Percentiles rank a stretch among this genome's conserved stretches.
These are phyloP conservation scores for Neodidymelliopsis sp. DNA, from an alignment of 2,329 filamentous ascomycete genomes.

Conservation along the genomic window DNA sequence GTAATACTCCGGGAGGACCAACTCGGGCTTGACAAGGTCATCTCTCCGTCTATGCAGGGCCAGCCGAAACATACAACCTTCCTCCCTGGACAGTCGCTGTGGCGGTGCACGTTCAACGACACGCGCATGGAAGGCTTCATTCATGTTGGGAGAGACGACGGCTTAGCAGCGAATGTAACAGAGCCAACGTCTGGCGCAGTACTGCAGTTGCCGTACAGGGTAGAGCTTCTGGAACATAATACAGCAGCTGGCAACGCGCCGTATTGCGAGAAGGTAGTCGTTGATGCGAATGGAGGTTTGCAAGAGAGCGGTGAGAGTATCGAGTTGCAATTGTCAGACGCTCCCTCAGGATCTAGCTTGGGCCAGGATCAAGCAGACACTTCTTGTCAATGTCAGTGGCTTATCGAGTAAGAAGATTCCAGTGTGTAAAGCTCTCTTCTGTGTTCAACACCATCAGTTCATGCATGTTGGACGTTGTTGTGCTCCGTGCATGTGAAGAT, in stretches of 20 bases:
- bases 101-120: slow-evolving; percentile 40
- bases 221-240: slow-evolving; percentile 35
- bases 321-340: background rate
- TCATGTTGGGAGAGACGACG: slow-evolving; percentile 10
- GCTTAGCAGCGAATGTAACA: background rate
- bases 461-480: too few species aligned
- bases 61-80: slow-evolving; percentile 14
- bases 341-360: background rate
- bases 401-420: too few species aligned
- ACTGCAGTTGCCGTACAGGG: slow-evolving; percentile 27
- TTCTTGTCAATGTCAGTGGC: slow-evolving; percentile 15
- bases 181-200: background rate
- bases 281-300: background rate
- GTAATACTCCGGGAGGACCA: slow-evolving; percentile 30
- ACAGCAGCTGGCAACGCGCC: slow-evolving; percentile 23
- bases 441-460: too few species aligned
- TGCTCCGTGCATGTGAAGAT: slow-evolving; percentile 16
- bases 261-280: slow-evolving; percentile 30
- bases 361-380: background rate
- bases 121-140: slow-evolving; percentile 37
- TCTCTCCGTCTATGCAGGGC: background rate
- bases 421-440: too few species aligned
- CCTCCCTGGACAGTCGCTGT: slow-evolving; percentile 25
- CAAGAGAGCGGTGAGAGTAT: background rate
- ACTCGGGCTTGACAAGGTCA: slow-evolving; percentile 8